Evolutionary conservation across 2,329 filamentous ascomycete genomes (phyloP).

Genomic region (Coniochaeta hoffmannii): DNA sequence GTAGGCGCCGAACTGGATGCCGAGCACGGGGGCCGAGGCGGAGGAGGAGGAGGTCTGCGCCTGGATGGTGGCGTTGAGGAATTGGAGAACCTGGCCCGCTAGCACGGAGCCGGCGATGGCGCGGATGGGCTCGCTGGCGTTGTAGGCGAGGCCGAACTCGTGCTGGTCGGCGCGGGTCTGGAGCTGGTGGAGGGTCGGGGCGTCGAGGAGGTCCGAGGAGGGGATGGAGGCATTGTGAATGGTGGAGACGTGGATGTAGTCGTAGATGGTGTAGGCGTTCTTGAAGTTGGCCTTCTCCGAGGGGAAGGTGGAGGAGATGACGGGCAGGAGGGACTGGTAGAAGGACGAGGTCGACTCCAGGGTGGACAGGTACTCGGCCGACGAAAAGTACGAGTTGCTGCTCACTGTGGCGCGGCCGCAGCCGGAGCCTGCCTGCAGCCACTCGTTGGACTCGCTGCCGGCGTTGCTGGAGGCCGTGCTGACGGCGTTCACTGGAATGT

Average conservation of each 20-base stretch:
- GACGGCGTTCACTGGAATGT: slow-evolving; percentile 65
- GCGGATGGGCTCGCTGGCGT: slow-evolving; percentile 59
- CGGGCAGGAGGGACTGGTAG: slow-evolving; percentile 44
- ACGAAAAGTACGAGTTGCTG: slow-evolving; percentile 47
- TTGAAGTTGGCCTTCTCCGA: slow-evolving; percentile 42
- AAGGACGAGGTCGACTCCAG: slow-evolving; percentile 51
- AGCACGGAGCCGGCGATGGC: slow-evolving; percentile 52
- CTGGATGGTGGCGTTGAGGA: slow-evolving; percentile 43
- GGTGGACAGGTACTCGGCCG: slow-evolving; percentile 34
- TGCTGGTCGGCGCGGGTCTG: slow-evolving; percentile 69
- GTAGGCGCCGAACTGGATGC: slow-evolving; percentile 54
- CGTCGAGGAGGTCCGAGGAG: slow-evolving; percentile 50
- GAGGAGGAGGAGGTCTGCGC: slow-evolving; percentile 25
- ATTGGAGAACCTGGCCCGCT: slow-evolving; percentile 44
- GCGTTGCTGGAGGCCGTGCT: slow-evolving; percentile 44
- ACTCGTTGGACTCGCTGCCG: slow-evolving; percentile 47
- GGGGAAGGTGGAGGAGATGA: slow-evolving; percentile 45
- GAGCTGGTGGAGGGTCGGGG: slow-evolving; percentile 53
- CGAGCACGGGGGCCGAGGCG: slow-evolving; percentile 30
- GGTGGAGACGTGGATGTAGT: slow-evolving; percentile 50
- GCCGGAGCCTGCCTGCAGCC: slow-evolving; percentile 51
- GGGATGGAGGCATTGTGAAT: slow-evolving; percentile 57
- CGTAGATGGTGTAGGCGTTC: slow-evolving; percentile 55
- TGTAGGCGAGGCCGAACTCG: slow-evolving; percentile 79
- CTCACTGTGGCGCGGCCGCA: slow-evolving; percentile 48